A percentile compares a stretch with the other conserved stretches of the same genome.
phyloP scores from a whole-genome alignment of 331 rosid species.

The Saraca asoca region DNA sequence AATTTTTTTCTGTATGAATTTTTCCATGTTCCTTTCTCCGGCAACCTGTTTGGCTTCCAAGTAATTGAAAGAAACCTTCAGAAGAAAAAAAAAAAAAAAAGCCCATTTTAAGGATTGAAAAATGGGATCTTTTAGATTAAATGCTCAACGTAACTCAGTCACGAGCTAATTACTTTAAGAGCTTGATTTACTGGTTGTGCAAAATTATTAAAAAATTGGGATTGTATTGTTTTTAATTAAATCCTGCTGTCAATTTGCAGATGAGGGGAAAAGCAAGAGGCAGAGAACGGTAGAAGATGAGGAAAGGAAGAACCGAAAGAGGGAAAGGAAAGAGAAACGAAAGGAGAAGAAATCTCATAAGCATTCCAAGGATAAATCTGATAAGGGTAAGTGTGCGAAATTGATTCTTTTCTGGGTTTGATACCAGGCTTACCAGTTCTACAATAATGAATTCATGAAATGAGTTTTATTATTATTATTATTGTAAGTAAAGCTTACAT shows the following conservation, averaged over 20 bases:
- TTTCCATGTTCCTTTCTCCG: not conserved
- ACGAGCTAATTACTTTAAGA: not conserved
- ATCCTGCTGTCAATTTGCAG: constrained; percentile 43
- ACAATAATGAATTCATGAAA: not conserved
- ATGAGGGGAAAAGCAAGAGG: constrained; percentile 70
- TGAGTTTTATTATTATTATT: constrained; percentile 8
- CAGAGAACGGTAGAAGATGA: constrained; percentile 57
- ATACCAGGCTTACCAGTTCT: not conserved
- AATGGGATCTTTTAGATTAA: constrained; percentile 11
- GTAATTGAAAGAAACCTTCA: not conserved
- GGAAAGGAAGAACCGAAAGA: constrained; percentile 57
- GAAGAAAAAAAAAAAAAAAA: not conserved
- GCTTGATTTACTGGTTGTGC: not conserved
- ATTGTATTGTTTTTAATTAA: not conserved
- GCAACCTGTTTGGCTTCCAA: not conserved
- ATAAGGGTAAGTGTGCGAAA: constrained; percentile 36
- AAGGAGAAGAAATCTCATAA: constrained; percentile 63
- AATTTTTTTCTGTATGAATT: not conserved
- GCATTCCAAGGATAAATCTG: constrained; percentile 50
- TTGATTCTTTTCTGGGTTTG: constrained; percentile 1
- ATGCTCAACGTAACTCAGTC: not conserved
- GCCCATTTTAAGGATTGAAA: not conserved
- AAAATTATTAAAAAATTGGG: not conserved
- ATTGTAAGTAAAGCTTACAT: not conserved
- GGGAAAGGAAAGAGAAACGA: constrained; percentile 62